Evolutionary conservation across 2,329 filamentous ascomycete species (phyloP), one percentile per base, ranked within the genome.

Genomic region (Paecilomyces formosus): DNA sequence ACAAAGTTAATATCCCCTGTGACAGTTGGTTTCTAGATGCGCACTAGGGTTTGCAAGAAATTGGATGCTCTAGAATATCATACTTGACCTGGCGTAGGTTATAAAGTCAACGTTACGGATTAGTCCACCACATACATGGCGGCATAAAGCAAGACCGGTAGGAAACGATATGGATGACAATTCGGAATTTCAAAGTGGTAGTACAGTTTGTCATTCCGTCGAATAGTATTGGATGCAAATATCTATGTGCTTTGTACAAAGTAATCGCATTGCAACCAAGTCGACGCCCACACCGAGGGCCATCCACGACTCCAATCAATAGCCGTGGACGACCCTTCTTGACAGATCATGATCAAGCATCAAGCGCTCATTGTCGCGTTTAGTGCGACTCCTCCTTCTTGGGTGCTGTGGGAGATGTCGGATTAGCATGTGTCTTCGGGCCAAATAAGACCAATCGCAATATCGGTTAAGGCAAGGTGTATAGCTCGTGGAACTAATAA

Each of bases 331-430:
- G 56, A 55, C 63, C 57, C 59, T 65, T 62, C 57, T 45, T 45
- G 61, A 55, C 51, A 18, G 60, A 56, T 62, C 59, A 59, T 55
- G 57, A 60, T 55, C 58, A 24, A 33, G 15, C 33, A 22, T 51
- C 53, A 12, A 30, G 31, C 31, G 13, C 33, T 33, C 21, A 15
- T 53, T 24, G 26, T 28, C 22, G 26, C 24, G 63, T 67, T 68
- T 73, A 76, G 66, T 75, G 73, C 57, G 67, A 63, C 56, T 66
- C 63, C 68, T 74, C 72, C 51, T 68, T 68, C 66, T 77, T 75
- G 61, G 77, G 77, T 9, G 69, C 97, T 97, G 78, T 92, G 87
- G 66, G 92, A 18, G 5, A 18, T 18, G 39, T 45, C 39, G 6
- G n/a, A 9, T 45, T 45, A 45, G 39, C 39, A 21, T 21, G 11